Evolutionary conservation across 805 yeast species (phyloP).

Genomic region (Lachancea waltii): DNA sequence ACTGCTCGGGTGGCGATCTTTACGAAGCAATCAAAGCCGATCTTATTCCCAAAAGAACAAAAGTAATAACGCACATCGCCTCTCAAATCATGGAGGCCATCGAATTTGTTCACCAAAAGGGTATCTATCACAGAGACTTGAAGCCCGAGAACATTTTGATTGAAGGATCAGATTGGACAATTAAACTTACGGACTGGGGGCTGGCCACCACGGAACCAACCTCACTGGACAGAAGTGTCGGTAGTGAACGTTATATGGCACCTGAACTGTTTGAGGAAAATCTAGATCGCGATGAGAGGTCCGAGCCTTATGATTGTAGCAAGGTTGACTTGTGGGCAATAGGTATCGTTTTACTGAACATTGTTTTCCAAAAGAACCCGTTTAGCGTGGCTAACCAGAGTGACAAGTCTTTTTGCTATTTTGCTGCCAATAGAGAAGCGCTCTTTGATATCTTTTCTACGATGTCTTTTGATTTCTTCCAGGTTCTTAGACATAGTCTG

Average conservation of each 20-base stretch:
- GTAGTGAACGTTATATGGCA: constrained; percentile 90
- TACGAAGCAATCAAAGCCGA: constrained; percentile 66
- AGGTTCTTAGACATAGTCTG: constrained; percentile 69
- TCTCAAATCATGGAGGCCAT: constrained; percentile 65
- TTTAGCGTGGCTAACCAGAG: constrained; percentile 72
- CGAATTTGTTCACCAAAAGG: constrained; percentile 59
- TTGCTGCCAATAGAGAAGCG: constrained; percentile 81
- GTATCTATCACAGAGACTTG: constrained; percentile 78
- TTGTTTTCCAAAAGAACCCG: constrained; percentile 85
- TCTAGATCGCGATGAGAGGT: constrained; percentile 33
- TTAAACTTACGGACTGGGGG: constrained; percentile 74
- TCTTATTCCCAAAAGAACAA: constrained; percentile 49
- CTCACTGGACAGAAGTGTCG: constrained; percentile 75
- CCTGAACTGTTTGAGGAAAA: constrained; percentile 73
- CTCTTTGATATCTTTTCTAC: constrained; percentile 86
- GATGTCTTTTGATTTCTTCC: constrained; percentile 79
- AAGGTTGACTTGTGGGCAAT: constrained; percentile 86
- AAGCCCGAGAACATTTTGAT: constrained; percentile 75
- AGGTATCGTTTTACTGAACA: constrained; percentile 75
- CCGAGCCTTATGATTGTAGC: constrained; percentile 65
- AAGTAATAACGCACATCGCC: constrained; percentile 47
- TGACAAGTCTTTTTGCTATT: constrained; percentile 79
- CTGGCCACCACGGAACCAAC: constrained; percentile 46
- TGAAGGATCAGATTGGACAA: constrained; percentile 42
- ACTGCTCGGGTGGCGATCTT: constrained; percentile 81